phyloP scores from a whole-genome alignment of 495 filamentous ascomycete genomes.

The Neurospora terricola region DNA sequence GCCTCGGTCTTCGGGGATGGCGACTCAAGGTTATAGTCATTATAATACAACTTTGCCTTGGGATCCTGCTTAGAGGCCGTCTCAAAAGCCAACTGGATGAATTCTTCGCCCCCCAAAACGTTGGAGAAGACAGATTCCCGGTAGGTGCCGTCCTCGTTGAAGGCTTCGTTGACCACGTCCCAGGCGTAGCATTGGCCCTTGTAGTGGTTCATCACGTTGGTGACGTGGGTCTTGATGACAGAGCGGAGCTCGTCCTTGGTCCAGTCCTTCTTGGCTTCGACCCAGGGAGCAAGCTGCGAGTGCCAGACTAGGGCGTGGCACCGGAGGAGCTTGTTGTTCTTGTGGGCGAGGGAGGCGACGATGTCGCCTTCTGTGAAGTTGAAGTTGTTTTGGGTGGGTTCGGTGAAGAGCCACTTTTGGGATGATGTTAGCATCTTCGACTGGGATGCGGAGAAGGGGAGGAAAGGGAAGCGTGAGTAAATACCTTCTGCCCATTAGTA shows the following conservation, averaged over 20 bases:
- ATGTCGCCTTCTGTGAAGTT: conserved; percentile 40
- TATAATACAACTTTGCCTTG: conserved; percentile 53
- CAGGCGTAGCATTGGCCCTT: conserved; percentile 40
- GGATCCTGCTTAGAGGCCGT: conserved; percentile 42
- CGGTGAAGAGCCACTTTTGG: conserved; percentile 34
- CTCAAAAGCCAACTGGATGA: conserved; percentile 44
- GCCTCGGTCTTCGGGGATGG: conserved; percentile 1
- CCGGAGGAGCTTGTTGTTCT: conserved; percentile 35
- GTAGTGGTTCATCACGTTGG: conserved; percentile 41
- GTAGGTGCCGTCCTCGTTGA: conserved; percentile 53
- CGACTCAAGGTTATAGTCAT: conserved; percentile 57
- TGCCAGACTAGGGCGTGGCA: conserved; percentile 55
- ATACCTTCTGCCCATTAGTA: conserved; percentile 38
- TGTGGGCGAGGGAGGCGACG: conserved; percentile 34
- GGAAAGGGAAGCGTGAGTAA: background rate
- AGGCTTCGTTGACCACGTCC: conserved; percentile 61
- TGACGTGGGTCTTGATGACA: conserved; percentile 41
- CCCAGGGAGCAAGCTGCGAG: conserved; percentile 45
- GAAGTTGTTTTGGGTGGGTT: conserved; percentile 35
- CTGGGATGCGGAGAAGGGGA: background rate
- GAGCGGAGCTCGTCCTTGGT: conserved; percentile 37
- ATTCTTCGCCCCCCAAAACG: conserved; percentile 42
- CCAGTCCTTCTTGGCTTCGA: conserved; percentile 39
- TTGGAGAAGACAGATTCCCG: conserved; percentile 44
- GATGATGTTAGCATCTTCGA: background rate